Percentiles rank a stretch among this genome's conserved stretches.
Conservation (phyloP, 176 grass and related monocot genomes). For the Puccinellia tenuiflora region DNA sequence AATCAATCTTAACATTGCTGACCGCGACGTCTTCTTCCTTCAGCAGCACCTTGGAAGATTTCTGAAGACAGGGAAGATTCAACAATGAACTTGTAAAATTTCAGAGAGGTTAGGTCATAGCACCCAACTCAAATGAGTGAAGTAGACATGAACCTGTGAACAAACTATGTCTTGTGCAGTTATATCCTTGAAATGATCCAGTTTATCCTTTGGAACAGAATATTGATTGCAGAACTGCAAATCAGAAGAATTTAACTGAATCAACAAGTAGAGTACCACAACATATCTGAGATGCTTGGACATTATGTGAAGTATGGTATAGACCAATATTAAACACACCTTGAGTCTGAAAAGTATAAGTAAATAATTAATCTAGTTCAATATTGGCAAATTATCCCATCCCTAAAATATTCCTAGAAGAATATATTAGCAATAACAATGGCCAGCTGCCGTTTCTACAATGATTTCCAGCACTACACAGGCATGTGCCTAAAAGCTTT, state of each 20-base stretch:
- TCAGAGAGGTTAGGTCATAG: background rate
- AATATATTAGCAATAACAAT: background rate
- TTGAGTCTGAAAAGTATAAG: background rate
- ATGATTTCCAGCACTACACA: background rate
- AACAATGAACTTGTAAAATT: background rate
- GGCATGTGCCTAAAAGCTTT: background rate
- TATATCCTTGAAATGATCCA: constrained; percentile 84
- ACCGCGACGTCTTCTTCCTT: constrained; percentile 84
- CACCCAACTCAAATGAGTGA: background rate
- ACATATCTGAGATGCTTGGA: background rate
- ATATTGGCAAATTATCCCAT: background rate
- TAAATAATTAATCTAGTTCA: background rate
- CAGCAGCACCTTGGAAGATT: constrained; percentile 44
- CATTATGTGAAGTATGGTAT: background rate
- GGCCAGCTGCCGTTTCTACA: background rate
- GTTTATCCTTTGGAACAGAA: constrained; percentile 89
- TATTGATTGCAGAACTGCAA: constrained; percentile 93
- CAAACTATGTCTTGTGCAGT: constrained; percentile 82
- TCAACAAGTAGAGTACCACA: background rate
- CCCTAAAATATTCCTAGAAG: background rate
- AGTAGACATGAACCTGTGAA: constrained; percentile 53
- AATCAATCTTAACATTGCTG: constrained; percentile 94
- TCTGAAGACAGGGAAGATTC: constrained; percentile 33
- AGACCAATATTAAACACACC: background rate
- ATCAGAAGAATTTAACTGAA: constrained; percentile 17